Evolutionary conservation across 2,329 filamentous ascomycete species (phyloP).

Genomic region (Corynespora cassiicola): DNA sequence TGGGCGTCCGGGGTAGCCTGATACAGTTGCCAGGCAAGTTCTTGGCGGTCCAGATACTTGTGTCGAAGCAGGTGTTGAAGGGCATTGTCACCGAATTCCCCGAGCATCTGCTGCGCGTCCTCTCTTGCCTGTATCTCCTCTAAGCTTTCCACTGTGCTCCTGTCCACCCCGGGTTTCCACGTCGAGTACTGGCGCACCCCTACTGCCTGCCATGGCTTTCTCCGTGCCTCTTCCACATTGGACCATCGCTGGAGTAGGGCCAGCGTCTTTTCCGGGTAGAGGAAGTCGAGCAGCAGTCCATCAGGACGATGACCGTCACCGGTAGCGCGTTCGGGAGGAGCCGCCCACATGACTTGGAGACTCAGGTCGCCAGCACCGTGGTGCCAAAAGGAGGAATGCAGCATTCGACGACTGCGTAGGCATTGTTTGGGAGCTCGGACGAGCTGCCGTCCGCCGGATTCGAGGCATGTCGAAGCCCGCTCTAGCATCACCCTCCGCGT

Average conservation of each 20-base stretch:
- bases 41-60: constrained; percentile 25
- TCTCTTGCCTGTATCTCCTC: constrained; percentile 17
- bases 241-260: constrained; percentile 41
- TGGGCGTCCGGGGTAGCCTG: constrained; percentile 23
- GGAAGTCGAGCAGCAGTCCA: constrained; percentile 51
- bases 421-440: constrained; percentile 49
- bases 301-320: constrained; percentile 21
- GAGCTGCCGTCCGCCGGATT: constrained; percentile 61
- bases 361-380: constrained; percentile 59
- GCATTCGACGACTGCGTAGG: constrained; percentile 53
- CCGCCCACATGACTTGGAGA: constrained; percentile 40
- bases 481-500: constrained; percentile 59
- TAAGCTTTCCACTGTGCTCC: constrained; percentile 14
- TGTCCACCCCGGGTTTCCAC: constrained; percentile 12
- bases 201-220: constrained; percentile 25
- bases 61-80: constrained; percentile 24
- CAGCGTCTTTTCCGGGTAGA: constrained; percentile 55
- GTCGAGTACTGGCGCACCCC: constrained; percentile 36
- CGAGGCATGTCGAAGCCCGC: constrained; percentile 65
- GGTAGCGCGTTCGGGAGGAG: constrained; percentile 13
- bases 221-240: constrained; percentile 32
- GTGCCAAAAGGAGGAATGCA: constrained; percentile 64
- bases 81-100: constrained; percentile 19
- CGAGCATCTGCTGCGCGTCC: constrained; percentile 26
- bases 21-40: constrained; percentile 48